Conservation (phyloP, 305 asterid species). For the Fraxinus greggii region DNA sequence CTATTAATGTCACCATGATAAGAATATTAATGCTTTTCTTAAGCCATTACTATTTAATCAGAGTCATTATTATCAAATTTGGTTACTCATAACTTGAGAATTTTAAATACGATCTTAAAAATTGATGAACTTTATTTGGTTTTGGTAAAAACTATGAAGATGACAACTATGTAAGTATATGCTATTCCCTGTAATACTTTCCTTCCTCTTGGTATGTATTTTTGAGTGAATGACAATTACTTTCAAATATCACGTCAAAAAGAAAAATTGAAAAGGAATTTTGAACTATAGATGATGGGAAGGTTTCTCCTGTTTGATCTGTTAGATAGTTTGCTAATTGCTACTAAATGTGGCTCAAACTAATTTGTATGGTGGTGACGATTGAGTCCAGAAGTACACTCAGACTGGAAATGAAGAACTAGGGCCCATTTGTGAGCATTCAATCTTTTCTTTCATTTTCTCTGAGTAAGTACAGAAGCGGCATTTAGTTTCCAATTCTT, state of each 20-base stretch:
- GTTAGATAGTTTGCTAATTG: neutral
- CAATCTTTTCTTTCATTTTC: neutral
- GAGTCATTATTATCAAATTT: slow-evolving; percentile 10
- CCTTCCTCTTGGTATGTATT: neutral
- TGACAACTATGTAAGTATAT: slow-evolving; percentile 8
- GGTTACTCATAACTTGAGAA: slow-evolving; percentile 19
- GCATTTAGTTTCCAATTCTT: neutral
- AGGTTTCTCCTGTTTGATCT: neutral
- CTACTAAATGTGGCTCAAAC: neutral
- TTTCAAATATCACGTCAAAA: neutral
- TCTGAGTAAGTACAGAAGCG: neutral
- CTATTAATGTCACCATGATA: slow-evolving; percentile 16
- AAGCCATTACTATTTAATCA: neutral
- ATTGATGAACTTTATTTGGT: slow-evolving; percentile 17
- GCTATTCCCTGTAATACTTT: neutral
- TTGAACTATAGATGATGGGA: neutral
- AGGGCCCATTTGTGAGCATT: neutral
- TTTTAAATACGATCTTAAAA: neutral
- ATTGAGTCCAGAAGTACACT: slow-evolving; percentile 5
- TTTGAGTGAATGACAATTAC: neutral
- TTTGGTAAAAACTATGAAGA: slow-evolving; percentile 3
- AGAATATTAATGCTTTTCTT: slow-evolving; percentile 5
- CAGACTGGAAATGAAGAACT: slow-evolving; percentile 10
- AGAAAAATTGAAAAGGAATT: neutral
- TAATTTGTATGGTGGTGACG: neutral